Conservation (phyloP, 805 yeast species). For the Metschnikowia henanensis region DNA sequence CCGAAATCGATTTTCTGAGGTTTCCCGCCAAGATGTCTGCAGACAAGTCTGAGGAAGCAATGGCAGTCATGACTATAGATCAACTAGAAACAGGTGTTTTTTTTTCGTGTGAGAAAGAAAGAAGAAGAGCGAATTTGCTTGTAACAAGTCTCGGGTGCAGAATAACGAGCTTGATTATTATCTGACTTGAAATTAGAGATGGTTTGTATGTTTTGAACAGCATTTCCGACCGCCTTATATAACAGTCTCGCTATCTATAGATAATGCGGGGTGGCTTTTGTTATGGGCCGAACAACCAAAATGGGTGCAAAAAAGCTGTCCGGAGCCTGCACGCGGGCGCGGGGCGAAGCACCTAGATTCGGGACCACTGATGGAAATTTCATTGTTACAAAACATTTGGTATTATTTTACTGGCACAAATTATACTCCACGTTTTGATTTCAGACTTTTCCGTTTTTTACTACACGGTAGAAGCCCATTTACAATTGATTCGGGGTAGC, state of each 20-base stretch:
- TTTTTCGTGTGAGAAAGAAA: background rate
- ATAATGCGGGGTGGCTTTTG: slow-evolving; percentile 2
- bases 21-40: slow-evolving; percentile 37
- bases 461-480: no score
- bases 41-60: slow-evolving; percentile 28
- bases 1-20: slow-evolving; percentile 34
- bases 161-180: no score
- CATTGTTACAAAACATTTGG: no score
- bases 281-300: slow-evolving; percentile 11
- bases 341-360: background rate
- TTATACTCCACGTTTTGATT: no score
- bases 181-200: no score
- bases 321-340: slow-evolving; percentile 11
- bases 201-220: background rate
- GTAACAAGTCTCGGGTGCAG: no score
- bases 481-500: no score
- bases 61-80: background rate
- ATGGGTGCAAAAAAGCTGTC: slow-evolving; percentile 21
- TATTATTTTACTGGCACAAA: no score
- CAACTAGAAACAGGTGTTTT: background rate
- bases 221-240: background rate
- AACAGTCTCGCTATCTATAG: slow-evolving; percentile 3
- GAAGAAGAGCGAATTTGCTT: background rate
- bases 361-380: no score
- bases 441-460: no score